These are phyloP conservation scores for Trichoderma simmonsii DNA, from an alignment of 2,329 filamentous ascomycete species.

Conservation along the genomic window DNA sequence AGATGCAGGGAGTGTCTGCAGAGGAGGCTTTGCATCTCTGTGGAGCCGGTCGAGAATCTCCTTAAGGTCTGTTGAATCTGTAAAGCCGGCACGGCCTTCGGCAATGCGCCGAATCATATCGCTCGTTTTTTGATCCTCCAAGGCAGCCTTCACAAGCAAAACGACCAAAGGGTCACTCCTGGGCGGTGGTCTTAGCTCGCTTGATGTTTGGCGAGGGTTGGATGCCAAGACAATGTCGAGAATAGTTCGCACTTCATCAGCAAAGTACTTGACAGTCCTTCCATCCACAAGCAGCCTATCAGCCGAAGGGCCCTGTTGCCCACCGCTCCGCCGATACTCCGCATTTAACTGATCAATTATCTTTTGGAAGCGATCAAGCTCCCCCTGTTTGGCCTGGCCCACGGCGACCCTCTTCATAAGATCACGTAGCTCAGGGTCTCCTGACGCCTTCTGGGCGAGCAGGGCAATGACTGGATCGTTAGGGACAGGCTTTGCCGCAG, in stretches of 20 bases:
- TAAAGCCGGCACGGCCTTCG: slow-evolving; percentile 47
- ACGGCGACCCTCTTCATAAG: slow-evolving; percentile 82
- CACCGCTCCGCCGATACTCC: slow-evolving; percentile 52
- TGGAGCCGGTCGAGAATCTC: slow-evolving; percentile 48
- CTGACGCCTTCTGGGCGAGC: slow-evolving; percentile 70
- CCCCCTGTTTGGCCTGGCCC: slow-evolving; percentile 66
- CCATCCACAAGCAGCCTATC: slow-evolving; percentile 54
- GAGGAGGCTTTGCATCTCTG: slow-evolving; percentile 39
- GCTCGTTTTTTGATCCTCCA: slow-evolving; percentile 49
- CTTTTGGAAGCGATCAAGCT: slow-evolving; percentile 72
- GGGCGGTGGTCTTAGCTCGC: slow-evolving; percentile 50
- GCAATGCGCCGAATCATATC: slow-evolving; percentile 55
- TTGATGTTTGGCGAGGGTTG: slow-evolving; percentile 55
- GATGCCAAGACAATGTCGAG: slow-evolving; percentile 57
- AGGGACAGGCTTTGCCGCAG: slow-evolving; percentile 29
- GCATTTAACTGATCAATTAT: slow-evolving; percentile 76
- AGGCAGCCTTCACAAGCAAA: slow-evolving; percentile 53
- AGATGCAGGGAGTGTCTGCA: slow-evolving; percentile 29
- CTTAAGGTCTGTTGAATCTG: slow-evolving; percentile 55
- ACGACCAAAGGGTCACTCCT: slow-evolving; percentile 56
- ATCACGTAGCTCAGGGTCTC: slow-evolving; percentile 68
- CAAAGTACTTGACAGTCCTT: slow-evolving; percentile 58
- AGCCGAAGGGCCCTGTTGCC: slow-evolving; percentile 51
- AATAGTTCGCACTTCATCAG: slow-evolving; percentile 56
- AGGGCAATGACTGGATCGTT: slow-evolving; percentile 77